Base-by-base conservation (phyloP, 176 grass and related monocot genomes). In the Cenchrus fungigraminus region DNA sequence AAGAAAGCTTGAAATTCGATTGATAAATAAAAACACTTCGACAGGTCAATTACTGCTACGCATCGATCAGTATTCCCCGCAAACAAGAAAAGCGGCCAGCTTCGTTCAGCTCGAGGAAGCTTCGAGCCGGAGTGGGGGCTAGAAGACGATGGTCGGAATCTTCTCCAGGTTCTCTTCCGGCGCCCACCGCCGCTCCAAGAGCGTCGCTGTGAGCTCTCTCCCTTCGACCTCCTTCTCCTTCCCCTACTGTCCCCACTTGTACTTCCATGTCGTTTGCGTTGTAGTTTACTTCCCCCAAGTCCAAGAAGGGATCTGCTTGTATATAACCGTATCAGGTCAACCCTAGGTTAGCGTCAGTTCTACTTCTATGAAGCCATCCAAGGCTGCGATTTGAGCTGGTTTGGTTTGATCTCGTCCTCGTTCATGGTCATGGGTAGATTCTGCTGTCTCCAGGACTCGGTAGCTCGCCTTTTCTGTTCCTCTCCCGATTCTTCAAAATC, bases 121-220 rank as follows among this genome's bases (percentile, higher is more conserved):
- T 71, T 65, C 12, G 43, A 76, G 71, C 15, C 31, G 6, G 70
- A 70, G 64, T 68, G 44, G 51, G 5, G 31, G 57, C 49, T 55
- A 15, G 37, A 56, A 37, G 73, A 54, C 78, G 16, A 97, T 97
- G 95, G 95, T 97, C 46, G 90, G 95, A 8, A 92, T 97, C 86
- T 97, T 97, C 81, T 88, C 92, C 66, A 85, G 88, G 73, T 81
- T 97, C 74, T 86, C 87, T 62, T 47, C 87, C 83, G 87, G 67
- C 65, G 56, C 69, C 62, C 95, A 97, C 85, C 95, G 95, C 77
- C 95, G 95, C 54, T 84, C 95, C 47, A 83, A 91, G 86, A 97
- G 95, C 62, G 86, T 87, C 5, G 65, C 76, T 17, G 95, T 97
- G 85, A 92, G 83, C 44, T 69, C 63, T 58, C 62, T 58, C 62